Evolutionary conservation across 495 filamentous ascomycete species (phyloP), one percentile per base, ranked within the genome.

Genomic region (Xylaria bambusicola): DNA sequence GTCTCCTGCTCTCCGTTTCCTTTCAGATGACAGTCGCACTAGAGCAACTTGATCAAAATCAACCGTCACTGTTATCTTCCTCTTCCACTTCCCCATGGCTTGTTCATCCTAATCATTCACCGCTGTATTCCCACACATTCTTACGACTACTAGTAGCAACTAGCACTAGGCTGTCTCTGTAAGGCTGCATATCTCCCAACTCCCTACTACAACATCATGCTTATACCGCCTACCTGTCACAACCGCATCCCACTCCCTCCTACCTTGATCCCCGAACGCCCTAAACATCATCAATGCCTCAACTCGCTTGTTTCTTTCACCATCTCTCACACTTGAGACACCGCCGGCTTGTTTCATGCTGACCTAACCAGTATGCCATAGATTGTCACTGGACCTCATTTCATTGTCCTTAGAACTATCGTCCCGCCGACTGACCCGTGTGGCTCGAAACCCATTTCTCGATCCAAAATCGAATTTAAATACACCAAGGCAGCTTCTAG

Each of bases 401-500:
- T 5, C 29, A 10, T 33, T 10, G 10, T 5, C 5, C 10, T 50
- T 33, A 29, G 46, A 51, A 50, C 20, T 5, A 17, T 41, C 24
- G 29, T 36, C 13, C 35, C 33, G n/a, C 55, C 35, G 6, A 42
- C 15, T 26, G 13, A 13, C 6, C 7, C 15, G 44, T 21, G n/a
- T 21, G 33, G n/a, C 6, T 41, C 24, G 40, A 21, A 35, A 48
- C 15, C 20, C 1, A 24, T 24, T 38, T n/a, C 13, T 35, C 40
- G 35, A 35, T 26, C 26, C 36, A 51, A 58, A 21, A 17, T 40
- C 35, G 21, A 2, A 42, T 4, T 33, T 27, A 10, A 23, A 12
- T 35, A 45, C 46, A 61, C 60, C 60, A 36, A 44, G 62, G 48
- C 58, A 62, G 60, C 57, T 56, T 13, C n/a, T 15, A 48, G 45